phyloP scores from a whole-genome alignment of 176 grass and related monocot genomes.

The Paspalum notatum region DNA sequence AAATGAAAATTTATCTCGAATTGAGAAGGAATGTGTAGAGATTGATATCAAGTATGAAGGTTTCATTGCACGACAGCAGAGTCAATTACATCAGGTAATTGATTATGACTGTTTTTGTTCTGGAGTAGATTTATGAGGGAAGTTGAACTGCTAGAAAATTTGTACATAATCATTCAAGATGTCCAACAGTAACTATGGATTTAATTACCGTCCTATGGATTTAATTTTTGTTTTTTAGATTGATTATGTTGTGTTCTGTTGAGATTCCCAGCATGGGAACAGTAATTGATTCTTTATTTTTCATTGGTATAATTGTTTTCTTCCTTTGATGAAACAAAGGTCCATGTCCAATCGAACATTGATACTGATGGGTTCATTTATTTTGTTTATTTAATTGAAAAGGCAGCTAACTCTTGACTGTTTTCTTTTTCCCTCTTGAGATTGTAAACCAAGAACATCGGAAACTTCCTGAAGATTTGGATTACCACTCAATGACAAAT shows the following conservation, averaged over 20 bases:
- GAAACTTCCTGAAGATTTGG: slow-evolving; percentile 85
- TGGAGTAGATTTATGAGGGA: slow-evolving; percentile 9
- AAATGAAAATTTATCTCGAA: slow-evolving; percentile 68
- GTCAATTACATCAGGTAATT: slow-evolving; percentile 91
- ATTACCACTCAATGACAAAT: slow-evolving; percentile 90
- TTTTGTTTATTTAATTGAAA: slow-evolving; percentile 36
- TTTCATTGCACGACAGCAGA: slow-evolving; percentile 80
- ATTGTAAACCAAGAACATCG: slow-evolving; percentile 96
- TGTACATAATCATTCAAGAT: slow-evolving; percentile 9
- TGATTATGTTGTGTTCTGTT: slow-evolving; percentile 13
- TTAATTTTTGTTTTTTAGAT: neutral
- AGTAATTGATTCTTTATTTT: neutral
- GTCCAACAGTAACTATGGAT: neutral
- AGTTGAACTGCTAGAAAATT: slow-evolving; percentile 12
- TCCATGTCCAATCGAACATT: neutral
- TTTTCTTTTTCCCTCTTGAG: slow-evolving; percentile 37
- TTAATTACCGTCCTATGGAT: neutral
- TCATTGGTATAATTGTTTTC: neutral
- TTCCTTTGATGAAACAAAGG: slow-evolving; percentile 9
- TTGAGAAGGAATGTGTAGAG: slow-evolving; percentile 98
- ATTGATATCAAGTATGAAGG: slow-evolving; percentile 97
- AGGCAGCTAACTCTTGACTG: neutral
- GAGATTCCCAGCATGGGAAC: neutral
- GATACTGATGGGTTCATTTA: slow-evolving; percentile 20
- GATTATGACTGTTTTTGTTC: slow-evolving; percentile 16